Conservation (phyloP, 768 basidiomycete species). For the Suillus clintonianus region DNA sequence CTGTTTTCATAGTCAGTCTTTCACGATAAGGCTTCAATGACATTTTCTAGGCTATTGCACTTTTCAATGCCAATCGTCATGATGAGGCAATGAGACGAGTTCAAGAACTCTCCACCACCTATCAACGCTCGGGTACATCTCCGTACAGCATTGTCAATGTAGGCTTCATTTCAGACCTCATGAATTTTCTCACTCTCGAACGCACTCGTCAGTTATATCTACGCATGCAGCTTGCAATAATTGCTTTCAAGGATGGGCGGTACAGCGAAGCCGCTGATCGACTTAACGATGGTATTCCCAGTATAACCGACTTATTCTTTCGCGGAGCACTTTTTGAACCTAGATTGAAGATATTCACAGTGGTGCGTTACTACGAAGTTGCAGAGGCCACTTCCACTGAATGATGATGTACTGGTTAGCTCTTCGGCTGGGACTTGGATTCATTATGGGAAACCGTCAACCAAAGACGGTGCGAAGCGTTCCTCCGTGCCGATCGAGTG, state of each 20-base stretch:
- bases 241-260: neutral
- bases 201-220: neutral
- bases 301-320: neutral
- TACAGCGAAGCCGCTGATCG: neutral
- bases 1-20: neutral
- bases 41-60: neutral
- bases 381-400: neutral
- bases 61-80: neutral
- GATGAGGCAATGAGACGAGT: neutral
- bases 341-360: neutral
- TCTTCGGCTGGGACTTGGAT: neutral
- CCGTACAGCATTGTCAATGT: neutral
- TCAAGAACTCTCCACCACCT: neutral
- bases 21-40: too few species aligned
- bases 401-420: neutral
- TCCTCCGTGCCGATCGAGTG: neutral
- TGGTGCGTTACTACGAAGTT: neutral
- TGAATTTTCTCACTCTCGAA: neutral
- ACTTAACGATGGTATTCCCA: neutral
- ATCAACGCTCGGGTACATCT: neutral
- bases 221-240: neutral
- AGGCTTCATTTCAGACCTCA: neutral
- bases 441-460: neutral
- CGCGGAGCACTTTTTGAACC: neutral
- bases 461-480: neutral